These are phyloP conservation scores for Spergularia marina DNA, from an alignment of 148 eudicot genomes.

Conservation along the genomic window DNA sequence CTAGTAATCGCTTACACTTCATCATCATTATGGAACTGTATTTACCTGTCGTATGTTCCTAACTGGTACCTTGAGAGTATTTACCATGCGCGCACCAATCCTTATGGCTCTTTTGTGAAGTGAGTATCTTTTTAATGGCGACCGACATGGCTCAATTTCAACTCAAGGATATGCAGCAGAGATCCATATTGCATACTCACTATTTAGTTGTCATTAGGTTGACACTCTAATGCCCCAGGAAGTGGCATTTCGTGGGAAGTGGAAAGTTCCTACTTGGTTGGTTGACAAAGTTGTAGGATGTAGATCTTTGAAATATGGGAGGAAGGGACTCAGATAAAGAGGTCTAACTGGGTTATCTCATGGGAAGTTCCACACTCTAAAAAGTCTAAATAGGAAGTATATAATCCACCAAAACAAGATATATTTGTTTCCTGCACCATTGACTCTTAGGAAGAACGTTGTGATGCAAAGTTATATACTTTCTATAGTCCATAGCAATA, in stretches of 20 bases:
- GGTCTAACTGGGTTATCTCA: not conserved
- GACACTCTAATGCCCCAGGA: not conserved
- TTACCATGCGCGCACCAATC: not conserved
- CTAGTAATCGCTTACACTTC: not conserved
- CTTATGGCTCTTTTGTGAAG: not conserved
- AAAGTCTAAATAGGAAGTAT: too few species aligned
- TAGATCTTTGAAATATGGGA: not conserved
- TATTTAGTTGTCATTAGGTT: not conserved
- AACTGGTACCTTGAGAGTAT: not conserved
- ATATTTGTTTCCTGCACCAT: not conserved
- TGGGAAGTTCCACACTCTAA: too few species aligned
- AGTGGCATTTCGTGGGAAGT: not conserved
- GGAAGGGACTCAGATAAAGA: not conserved
- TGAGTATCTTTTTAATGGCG: not conserved
- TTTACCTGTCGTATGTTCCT: not conserved
- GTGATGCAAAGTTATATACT: not conserved
- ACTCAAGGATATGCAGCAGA: not conserved
- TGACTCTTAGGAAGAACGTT: not conserved
- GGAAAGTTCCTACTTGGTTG: not conserved
- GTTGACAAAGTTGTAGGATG: not conserved
- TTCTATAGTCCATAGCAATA: not conserved
- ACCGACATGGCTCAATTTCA: not conserved
- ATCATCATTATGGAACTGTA: not conserved
- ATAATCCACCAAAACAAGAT: not conserved
- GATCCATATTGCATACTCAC: too few species aligned